phyloP scores from a whole-genome alignment of 352 stramenopile genomes.

The Thalassiosira mediterranea region DNA sequence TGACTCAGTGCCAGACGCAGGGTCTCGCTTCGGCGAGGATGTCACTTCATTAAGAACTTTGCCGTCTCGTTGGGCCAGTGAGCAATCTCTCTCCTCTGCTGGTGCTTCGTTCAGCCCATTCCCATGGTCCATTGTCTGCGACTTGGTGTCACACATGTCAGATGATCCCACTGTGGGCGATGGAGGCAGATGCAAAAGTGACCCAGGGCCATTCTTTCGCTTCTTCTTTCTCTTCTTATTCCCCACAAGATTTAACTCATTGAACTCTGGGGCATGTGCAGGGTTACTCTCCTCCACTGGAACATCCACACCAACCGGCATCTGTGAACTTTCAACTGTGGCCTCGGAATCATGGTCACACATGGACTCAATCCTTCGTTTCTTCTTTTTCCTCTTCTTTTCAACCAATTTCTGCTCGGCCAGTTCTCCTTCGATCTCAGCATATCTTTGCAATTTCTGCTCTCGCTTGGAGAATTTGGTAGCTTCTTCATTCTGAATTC shows the following conservation, averaged over 20 bases:
- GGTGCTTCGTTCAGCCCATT: background rate
- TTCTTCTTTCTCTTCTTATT: background rate
- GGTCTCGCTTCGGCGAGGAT: background rate
- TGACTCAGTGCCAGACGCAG: background rate
- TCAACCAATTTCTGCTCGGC: too few relatives aligned
- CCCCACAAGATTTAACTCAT: background rate
- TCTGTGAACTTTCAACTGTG: background rate
- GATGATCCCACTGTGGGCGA: too few relatives aligned
- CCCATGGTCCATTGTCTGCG: too few relatives aligned
- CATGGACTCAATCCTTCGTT: background rate
- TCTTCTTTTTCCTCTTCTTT: constrained; percentile 10
- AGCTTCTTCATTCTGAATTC: too few relatives aligned
- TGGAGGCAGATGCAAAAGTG: too few relatives aligned
- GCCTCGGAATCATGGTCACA: background rate
- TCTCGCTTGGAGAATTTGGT: too few relatives aligned
- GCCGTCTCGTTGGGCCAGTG: background rate
- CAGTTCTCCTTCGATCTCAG: too few relatives aligned
- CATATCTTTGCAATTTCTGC: too few relatives aligned
- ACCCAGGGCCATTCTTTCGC: too few relatives aligned
- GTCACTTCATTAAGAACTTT: background rate
- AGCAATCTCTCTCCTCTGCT: background rate
- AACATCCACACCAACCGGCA: too few relatives aligned
- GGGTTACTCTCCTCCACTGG: background rate
- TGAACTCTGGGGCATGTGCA: background rate
- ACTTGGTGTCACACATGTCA: too few relatives aligned